Conservation (phyloP, 169 alveolate genomes). For the Eimeria zaria region DNA sequence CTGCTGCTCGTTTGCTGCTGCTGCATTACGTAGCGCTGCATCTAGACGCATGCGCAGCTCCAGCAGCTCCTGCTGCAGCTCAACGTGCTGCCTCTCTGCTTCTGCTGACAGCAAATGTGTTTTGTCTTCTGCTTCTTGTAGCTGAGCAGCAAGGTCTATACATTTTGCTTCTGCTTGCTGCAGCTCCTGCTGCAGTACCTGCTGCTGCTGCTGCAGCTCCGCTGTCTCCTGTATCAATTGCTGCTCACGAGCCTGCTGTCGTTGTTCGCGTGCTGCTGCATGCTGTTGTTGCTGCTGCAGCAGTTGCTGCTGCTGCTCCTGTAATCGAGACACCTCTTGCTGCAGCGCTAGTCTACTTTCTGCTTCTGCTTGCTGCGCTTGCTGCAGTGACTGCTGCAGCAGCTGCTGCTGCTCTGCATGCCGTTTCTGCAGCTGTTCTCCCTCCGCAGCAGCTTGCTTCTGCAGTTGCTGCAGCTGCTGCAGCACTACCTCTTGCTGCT, state of each 20-base stretch:
- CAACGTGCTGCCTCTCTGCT: slow-evolving; percentile 32
- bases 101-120: background rate
- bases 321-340: slow-evolving; percentile 37
- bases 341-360: slow-evolving; percentile 47
- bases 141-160: slow-evolving; percentile 7
- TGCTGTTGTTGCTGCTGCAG: slow-evolving; percentile 69
- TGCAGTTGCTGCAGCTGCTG: slow-evolving; percentile 75
- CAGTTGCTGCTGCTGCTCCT: slow-evolving; percentile 59
- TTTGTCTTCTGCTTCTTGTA: slow-evolving; percentile 17
- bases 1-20: slow-evolving; percentile 40
- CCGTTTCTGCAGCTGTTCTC: slow-evolving; percentile 50
- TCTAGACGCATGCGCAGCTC: slow-evolving; percentile 64
- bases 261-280: slow-evolving; percentile 7
- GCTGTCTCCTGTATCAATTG: background rate
- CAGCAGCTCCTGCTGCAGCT: slow-evolving; percentile 25
- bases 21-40: slow-evolving; percentile 31
- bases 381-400: slow-evolving; percentile 70
- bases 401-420: slow-evolving; percentile 57
- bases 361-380: slow-evolving; percentile 71
- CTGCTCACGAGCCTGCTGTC: slow-evolving; percentile 33
- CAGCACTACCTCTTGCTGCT: slow-evolving; percentile 42
- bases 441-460: slow-evolving; percentile 57
- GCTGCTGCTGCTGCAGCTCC: slow-evolving; percentile 27
- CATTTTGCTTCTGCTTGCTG: slow-evolving; percentile 11
- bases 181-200: slow-evolving; percentile 71